Conservation (phyloP, 305 asterid genomes). For the Fraxinus paxiana region DNA sequence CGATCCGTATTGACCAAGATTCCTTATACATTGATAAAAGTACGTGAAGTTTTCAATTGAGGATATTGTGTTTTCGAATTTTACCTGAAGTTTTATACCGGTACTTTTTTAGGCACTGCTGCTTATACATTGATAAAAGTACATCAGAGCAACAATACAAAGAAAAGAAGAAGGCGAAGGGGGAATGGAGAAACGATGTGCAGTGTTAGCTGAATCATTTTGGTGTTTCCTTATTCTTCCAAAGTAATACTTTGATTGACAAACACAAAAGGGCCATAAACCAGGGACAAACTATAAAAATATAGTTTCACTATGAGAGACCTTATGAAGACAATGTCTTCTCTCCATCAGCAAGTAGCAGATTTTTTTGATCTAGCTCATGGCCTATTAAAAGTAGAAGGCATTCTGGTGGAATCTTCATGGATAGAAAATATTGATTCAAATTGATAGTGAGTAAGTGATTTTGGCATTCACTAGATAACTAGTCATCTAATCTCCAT, state of each 20-base stretch:
- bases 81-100: not conserved
- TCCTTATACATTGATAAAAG: not conserved
- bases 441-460: not conserved
- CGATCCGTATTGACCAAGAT: not conserved
- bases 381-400: not conserved
- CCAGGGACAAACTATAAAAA: not conserved
- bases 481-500: not conserved
- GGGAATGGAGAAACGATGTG: not conserved
- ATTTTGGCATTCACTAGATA: not conserved
- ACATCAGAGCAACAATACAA: not conserved
- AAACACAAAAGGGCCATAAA: not conserved
- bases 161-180: not conserved
- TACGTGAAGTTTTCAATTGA: not conserved
- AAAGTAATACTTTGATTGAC: not conserved
- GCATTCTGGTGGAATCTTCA: not conserved
- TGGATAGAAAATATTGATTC: not conserved
- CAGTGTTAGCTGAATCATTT: not conserved
- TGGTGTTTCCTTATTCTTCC: not conserved
- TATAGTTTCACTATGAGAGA: not conserved
- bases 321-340: not conserved
- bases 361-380: not conserved
- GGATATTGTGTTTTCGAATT: not conserved
- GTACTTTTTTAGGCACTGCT: not conserved
- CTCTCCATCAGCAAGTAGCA: not conserved
- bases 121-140: not conserved